Evolutionary conservation across 495 filamentous ascomycete genomes (phyloP).

Genomic region (Platismatia glauca): DNA sequence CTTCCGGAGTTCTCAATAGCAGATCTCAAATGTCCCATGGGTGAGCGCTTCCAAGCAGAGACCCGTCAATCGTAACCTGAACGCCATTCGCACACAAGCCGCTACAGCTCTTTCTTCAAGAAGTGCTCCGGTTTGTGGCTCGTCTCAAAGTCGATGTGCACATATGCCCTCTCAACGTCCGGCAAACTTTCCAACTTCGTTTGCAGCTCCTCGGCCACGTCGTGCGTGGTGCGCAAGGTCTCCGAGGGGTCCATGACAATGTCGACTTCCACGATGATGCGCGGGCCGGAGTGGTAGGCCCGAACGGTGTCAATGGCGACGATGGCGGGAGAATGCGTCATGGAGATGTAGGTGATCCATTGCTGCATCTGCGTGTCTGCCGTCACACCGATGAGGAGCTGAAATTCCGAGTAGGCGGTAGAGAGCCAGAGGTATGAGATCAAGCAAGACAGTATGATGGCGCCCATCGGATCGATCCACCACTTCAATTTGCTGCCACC

Average conservation of each 20-base stretch:
- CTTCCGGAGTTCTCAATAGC: neutral
- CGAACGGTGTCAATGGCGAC: conserved; percentile 87
- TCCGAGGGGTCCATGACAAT: conserved; percentile 70
- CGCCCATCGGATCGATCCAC: conserved; percentile 95
- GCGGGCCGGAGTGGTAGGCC: conserved; percentile 82
- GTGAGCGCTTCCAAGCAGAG: neutral
- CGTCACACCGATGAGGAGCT: conserved; percentile 80
- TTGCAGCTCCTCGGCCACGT: conserved; percentile 89
- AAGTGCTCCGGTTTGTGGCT: conserved; percentile 86
- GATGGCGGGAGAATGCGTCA: conserved; percentile 81
- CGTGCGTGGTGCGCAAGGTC: conserved; percentile 71
- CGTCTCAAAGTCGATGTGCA: conserved; percentile 96
- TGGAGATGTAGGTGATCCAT: conserved; percentile 89
- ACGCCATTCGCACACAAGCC: neutral
- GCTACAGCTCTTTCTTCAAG: conserved; percentile 52
- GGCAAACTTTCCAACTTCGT: conserved; percentile 89
- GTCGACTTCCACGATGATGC: conserved; percentile 84
- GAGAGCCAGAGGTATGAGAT: conserved; percentile 72
- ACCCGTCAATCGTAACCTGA: neutral
- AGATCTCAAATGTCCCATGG: neutral
- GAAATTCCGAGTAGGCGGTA: conserved; percentile 83
- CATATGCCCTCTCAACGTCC: conserved; percentile 88
- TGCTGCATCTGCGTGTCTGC: conserved; percentile 81
- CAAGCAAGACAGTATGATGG: conserved; percentile 69
- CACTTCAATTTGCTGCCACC: conserved; percentile 78